Evolutionary conservation across 768 basidiomycete species (phyloP).

Genomic region (Panaeolus cyanescens): DNA sequence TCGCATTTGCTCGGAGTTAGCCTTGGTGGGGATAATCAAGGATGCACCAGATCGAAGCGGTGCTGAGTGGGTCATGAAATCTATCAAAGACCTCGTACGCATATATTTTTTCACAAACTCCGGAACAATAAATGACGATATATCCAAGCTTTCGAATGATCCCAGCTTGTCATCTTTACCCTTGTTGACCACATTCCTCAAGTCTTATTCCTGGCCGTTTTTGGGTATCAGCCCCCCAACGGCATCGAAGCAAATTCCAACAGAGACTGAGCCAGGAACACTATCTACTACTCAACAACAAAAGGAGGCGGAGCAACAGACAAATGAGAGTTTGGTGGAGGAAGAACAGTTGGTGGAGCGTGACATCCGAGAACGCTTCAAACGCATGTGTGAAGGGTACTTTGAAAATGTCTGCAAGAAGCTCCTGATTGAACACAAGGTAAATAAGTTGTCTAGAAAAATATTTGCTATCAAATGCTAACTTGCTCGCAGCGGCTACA

Average conservation of each 20-base stretch:
- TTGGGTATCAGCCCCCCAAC: conserved; percentile 70
- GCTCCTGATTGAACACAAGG: conserved; percentile 88
- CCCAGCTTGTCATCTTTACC: conserved; percentile 86
- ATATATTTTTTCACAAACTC: neutral
- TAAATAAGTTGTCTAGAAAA: conserved; percentile 31
- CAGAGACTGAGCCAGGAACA: conserved; percentile 55
- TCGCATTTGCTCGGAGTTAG: conserved; percentile 88
- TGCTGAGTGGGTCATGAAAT: conserved; percentile 90
- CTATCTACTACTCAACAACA: conserved; percentile 42
- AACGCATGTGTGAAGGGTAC: conserved; percentile 91
- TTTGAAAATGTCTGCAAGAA: conserved; percentile 93
- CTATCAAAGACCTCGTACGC: conserved; percentile 81
- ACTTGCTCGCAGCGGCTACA: conserved; percentile 70
- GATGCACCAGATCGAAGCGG: conserved; percentile 72
- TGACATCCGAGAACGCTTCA: conserved; percentile 86
- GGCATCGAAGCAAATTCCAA: conserved; percentile 58
- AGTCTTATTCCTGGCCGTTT: conserved; percentile 87
- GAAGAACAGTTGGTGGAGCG: conserved; percentile 80
- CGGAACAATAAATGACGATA: conserved; percentile 8
- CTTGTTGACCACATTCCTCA: conserved; percentile 88
- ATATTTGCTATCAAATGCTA: neutral
- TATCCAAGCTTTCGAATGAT: conserved; percentile 78
- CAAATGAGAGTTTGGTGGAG: conserved; percentile 40
- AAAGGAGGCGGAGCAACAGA: conserved; percentile 37
- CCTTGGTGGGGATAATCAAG: conserved; percentile 81